Conservation (phyloP, 345 rosid genomes). For the Hibiscus trionum region DNA sequence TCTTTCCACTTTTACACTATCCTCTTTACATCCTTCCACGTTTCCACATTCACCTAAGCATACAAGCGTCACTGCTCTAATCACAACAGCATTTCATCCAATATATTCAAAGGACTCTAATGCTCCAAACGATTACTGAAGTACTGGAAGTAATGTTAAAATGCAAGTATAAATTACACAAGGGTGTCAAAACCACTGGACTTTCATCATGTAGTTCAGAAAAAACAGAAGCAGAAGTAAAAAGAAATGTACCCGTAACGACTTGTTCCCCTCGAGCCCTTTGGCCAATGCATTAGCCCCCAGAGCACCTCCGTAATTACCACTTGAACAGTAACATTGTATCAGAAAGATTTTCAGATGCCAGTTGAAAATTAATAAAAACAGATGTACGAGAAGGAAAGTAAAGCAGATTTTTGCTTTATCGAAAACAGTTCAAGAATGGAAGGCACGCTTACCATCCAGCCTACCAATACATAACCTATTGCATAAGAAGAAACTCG, state of each 20-base stretch:
- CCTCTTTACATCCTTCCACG: too few species aligned
- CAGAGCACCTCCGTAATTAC: conserved; percentile 92
- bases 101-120: neutral
- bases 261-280: conserved; percentile 86
- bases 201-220: neutral
- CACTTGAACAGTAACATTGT: conserved; percentile 41
- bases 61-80: neutral
- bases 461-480: neutral
- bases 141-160: neutral
- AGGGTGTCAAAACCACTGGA: neutral
- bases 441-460: neutral
- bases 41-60: too few species aligned
- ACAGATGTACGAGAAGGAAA: conserved; percentile 5
- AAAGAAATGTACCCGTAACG: conserved; percentile 50
- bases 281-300: conserved; percentile 93
- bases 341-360: conserved; percentile 18
- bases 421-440: conserved; percentile 11
- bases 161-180: neutral
- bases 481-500: neutral
- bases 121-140: neutral
- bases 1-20: too few species aligned
- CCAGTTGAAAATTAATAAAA: neutral
- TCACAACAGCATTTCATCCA: neutral
- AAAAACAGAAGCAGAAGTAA: neutral
- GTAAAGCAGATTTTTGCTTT: neutral